Evolutionary conservation across 495 filamentous ascomycete genomes (phyloP).

Genomic region (Penicillium paxilli): DNA sequence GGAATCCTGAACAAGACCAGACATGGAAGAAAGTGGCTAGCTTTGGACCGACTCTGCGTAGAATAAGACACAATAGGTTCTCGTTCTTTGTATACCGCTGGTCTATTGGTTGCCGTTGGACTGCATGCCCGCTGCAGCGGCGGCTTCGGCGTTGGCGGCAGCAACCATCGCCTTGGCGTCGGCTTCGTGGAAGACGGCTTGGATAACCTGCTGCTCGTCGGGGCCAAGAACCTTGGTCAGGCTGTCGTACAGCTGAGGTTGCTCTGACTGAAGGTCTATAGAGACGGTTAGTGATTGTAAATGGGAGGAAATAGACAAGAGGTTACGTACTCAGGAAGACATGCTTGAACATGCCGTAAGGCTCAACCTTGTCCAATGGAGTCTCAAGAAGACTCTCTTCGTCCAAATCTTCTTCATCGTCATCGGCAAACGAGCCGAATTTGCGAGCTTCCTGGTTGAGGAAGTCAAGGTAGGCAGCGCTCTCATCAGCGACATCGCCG

Average conservation of each 20-base stretch:
- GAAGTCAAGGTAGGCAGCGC: conserved; percentile 93
- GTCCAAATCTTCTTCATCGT: conserved; percentile 87
- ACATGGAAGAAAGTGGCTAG: conserved; percentile 2
- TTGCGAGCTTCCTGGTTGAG: conserved; percentile 90
- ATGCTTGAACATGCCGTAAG: conserved; percentile 82
- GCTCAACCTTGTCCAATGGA: conserved; percentile 90
- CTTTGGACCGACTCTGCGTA: background rate
- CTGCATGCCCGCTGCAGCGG: conserved; percentile 35
- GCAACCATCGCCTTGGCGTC: conserved; percentile 56
- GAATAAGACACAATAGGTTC: conserved; percentile 4
- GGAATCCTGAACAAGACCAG: conserved; percentile 6
- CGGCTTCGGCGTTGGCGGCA: conserved; percentile 40
- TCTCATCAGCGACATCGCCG: conserved; percentile 79
- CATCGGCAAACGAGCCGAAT: conserved; percentile 66
- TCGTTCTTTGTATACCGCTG: conserved; percentile 1
- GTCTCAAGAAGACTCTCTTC: conserved; percentile 92
- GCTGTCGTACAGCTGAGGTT: conserved; percentile 82
- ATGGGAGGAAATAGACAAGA: background rate
- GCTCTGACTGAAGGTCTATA: conserved; percentile 81
- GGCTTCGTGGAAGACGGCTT: conserved; percentile 78
- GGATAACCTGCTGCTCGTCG: conserved; percentile 80
- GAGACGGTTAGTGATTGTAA: conserved; percentile 15
- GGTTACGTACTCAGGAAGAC: conserved; percentile 75
- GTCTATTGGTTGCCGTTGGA: conserved; percentile 40
- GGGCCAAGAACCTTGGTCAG: conserved; percentile 75